These are phyloP conservation scores for Hypoxylon intermedium DNA, from an alignment of 495 filamentous ascomycete genomes.

Conservation along the genomic window DNA sequence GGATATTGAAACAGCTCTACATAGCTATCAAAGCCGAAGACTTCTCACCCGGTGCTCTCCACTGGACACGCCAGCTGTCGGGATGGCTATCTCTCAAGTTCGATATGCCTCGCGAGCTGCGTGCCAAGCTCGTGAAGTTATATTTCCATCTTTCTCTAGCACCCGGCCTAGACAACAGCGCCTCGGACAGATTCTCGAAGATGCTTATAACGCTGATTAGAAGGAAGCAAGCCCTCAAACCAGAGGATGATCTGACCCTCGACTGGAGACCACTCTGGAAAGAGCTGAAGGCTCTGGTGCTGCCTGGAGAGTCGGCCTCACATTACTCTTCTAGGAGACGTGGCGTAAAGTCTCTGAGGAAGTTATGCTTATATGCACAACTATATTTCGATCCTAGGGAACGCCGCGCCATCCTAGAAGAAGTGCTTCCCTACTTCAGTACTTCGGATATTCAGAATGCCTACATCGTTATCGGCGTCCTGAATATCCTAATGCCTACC, in stretches of 20 bases:
- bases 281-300: conserved; percentile 85
- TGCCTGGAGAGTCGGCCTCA: conserved; percentile 76
- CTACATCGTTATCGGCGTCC: conserved; percentile 82
- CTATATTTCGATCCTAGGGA: conserved; percentile 91
- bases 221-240: conserved; percentile 93
- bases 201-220: conserved; percentile 95
- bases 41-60: conserved; percentile 89
- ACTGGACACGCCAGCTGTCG: conserved; percentile 96
- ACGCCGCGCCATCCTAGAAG: conserved; percentile 85
- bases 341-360: conserved; percentile 67
- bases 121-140: conserved; percentile 82
- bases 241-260: conserved; percentile 83
- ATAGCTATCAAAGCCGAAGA: conserved; percentile 90
- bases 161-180: conserved; percentile 81
- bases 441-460: conserved; percentile 89
- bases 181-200: conserved; percentile 89
- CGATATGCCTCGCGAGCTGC: conserved; percentile 82
- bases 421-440: conserved; percentile 93
- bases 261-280: conserved; percentile 94
- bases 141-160: conserved; percentile 95
- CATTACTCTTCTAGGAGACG: conserved; percentile 55
- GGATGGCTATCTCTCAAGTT: conserved; percentile 97
- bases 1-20: conserved; percentile 91
- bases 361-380: conserved; percentile 87
- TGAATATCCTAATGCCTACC: conserved; percentile 89